phyloP scores from a whole-genome alignment of 306 rosid species.

The Prunus mongolica region DNA sequence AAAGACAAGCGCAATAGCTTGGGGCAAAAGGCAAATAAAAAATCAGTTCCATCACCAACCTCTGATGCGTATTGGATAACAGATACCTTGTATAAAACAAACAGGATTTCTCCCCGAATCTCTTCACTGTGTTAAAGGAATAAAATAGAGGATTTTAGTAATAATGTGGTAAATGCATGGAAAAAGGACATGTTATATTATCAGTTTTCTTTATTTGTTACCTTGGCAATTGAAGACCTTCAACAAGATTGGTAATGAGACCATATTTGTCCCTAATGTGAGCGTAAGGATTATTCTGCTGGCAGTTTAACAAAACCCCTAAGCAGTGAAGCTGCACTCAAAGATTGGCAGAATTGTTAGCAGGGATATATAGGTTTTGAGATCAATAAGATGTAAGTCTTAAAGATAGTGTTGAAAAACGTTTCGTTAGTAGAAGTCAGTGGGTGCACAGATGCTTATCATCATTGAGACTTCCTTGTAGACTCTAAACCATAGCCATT shows the following conservation, averaged over 20 bases:
- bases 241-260: constrained; percentile 64
- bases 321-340: constrained; percentile 75
- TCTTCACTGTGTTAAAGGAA: constrained; percentile 61
- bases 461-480: not conserved
- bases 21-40: constrained; percentile 60
- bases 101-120: constrained; percentile 81
- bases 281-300: constrained; percentile 42
- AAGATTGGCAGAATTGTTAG: not conserved
- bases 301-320: constrained; percentile 65
- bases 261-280: constrained; percentile 47
- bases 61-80: constrained; percentile 43
- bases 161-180: not conserved
- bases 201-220: constrained; percentile 23
- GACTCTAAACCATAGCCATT: not conserved
- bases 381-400: not conserved
- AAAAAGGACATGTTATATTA: constrained; percentile 1
- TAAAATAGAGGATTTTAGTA: constrained; percentile 2
- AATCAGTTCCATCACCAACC: constrained; percentile 51
- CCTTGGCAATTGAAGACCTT: constrained; percentile 91
- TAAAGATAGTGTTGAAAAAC: not conserved
- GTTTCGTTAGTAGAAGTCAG: not conserved
- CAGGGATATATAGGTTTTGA: not conserved
- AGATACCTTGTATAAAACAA: constrained; percentile 70
- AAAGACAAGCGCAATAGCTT: constrained; percentile 60
- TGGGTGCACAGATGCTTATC: not conserved